Percentiles rank a stretch among this genome's conserved stretches.
Conservation (phyloP, 2,329 filamentous ascomycete genomes). For the Alternaria sp. region DNA sequence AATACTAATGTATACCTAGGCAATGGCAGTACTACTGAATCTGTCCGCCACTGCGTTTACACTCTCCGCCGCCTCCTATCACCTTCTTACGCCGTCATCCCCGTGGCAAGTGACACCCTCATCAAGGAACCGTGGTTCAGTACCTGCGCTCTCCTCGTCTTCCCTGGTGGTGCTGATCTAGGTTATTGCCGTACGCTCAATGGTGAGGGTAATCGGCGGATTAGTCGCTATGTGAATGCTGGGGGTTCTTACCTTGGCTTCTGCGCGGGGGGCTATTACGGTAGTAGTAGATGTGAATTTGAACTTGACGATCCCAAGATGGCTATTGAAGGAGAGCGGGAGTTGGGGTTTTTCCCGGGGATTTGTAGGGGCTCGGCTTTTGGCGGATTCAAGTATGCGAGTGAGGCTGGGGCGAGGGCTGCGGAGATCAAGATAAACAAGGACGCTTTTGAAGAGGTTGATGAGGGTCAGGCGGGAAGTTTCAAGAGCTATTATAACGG, state of each 20-base stretch:
- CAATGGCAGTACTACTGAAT: slow-evolving; percentile 84
- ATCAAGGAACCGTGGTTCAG: slow-evolving; percentile 91
- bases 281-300: slow-evolving; percentile 82
- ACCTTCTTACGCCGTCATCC: slow-evolving; percentile 91
- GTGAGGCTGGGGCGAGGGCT: slow-evolving; percentile 82
- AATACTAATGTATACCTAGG: slow-evolving; percentile 59
- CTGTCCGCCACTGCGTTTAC: slow-evolving; percentile 87
- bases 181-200: slow-evolving; percentile 90
- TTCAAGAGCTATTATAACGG: slow-evolving; percentile 92
- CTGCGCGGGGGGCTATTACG: slow-evolving; percentile 96
- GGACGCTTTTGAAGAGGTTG: slow-evolving; percentile 60
- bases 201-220: slow-evolving; percentile 83
- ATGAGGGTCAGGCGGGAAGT: slow-evolving; percentile 63
- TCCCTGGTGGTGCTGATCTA: slow-evolving; percentile 93
- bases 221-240: slow-evolving; percentile 82
- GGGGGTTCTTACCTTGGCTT: slow-evolving; percentile 90
- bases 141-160: slow-evolving; percentile 86
- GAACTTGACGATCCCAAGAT: slow-evolving; percentile 82
- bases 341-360: slow-evolving; percentile 88
- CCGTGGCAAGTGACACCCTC: slow-evolving; percentile 78
- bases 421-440: slow-evolving; percentile 71
- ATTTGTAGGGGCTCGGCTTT: slow-evolving; percentile 87
- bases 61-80: slow-evolving; percentile 85
- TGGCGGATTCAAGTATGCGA: slow-evolving; percentile 87
- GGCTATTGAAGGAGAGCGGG: slow-evolving; percentile 84